These are phyloP conservation scores for Phytophthora uliginosa DNA, from an alignment of 352 stramenopile species.

Conservation along the genomic window DNA sequence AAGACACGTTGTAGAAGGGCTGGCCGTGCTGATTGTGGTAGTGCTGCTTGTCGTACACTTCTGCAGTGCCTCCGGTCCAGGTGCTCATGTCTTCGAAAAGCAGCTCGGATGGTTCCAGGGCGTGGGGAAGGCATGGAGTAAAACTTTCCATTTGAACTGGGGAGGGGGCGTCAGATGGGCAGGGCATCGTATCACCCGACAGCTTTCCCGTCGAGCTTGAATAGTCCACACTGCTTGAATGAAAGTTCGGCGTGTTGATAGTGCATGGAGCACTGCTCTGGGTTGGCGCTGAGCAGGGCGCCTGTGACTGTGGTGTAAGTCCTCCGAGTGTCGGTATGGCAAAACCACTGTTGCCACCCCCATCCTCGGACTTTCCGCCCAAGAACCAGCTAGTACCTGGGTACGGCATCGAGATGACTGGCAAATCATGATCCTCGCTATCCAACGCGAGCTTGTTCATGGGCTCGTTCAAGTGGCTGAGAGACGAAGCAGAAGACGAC, in stretches of 20 bases:
- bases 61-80: conserved; percentile 24
- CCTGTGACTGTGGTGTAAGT: conserved; percentile 26
- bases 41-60: conserved; percentile 32
- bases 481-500: conserved; percentile 21
- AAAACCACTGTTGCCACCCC: conserved; percentile 27
- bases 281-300: conserved; percentile 13
- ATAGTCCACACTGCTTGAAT: conserved; percentile 16
- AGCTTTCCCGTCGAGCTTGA: conserved; percentile 25
- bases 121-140: conserved; percentile 40
- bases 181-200: conserved; percentile 12
- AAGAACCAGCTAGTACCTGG: conserved; percentile 46
- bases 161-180: conserved; percentile 29
- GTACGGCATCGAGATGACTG: conserved; percentile 44
- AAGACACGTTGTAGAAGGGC: conserved; percentile 32
- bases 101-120: conserved; percentile 44
- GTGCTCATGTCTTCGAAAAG: conserved; percentile 53
- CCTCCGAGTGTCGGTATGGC: conserved; percentile 29
- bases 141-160: conserved; percentile 59
- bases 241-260: conserved; percentile 27
- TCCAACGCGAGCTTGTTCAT: conserved; percentile 40
- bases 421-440: conserved; percentile 36
- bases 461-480: conserved; percentile 41
- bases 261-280: conserved; percentile 22
- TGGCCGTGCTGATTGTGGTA: conserved; percentile 32
- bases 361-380: conserved; percentile 22